Evolutionary conservation across 2,329 filamentous ascomycete genomes (phyloP).

Genomic region (Penicillium capsulatum): DNA sequence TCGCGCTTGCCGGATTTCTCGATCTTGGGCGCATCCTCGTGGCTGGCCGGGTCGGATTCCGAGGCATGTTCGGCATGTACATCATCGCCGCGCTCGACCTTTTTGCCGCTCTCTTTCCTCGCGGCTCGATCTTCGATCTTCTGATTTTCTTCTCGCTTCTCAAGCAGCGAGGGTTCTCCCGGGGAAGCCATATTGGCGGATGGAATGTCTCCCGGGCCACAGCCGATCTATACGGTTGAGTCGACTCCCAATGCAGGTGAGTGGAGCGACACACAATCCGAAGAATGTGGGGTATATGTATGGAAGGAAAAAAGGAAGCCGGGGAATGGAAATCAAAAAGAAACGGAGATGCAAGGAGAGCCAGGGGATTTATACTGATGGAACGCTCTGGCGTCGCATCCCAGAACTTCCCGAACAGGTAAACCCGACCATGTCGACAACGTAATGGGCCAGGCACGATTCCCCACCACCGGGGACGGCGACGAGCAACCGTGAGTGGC

Average conservation of each 20-base stretch:
- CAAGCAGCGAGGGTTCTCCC: slow-evolving; percentile 4
- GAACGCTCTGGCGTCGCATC: too few relatives aligned
- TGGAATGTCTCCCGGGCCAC: too few relatives aligned
- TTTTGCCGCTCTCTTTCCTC: slow-evolving; percentile 1
- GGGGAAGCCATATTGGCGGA: slow-evolving; percentile 8
- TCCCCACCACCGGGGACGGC: too few relatives aligned
- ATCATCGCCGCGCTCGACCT: slow-evolving; percentile 8
- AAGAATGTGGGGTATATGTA: neutral
- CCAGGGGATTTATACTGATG: too few relatives aligned
- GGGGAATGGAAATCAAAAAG: neutral
- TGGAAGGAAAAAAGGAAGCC: neutral
- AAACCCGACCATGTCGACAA: slow-evolving; percentile 1
- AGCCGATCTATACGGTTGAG: too few relatives aligned
- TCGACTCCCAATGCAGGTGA: too few relatives aligned
- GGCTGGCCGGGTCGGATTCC: slow-evolving; percentile 11
- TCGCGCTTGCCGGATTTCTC: slow-evolving; percentile 18
- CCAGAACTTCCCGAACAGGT: neutral
- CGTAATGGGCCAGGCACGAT: neutral
- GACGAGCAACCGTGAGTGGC: too few relatives aligned
- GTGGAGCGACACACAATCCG: neutral
- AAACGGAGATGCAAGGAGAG: too few relatives aligned
- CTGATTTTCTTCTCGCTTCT: slow-evolving; percentile 10
- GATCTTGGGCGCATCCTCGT: slow-evolving; percentile 8
- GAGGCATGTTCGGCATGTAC: slow-evolving; percentile 20
- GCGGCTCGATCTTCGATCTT: neutral